Evolutionary conservation across 116 monocot species (phyloP).

Genomic region (Cymodocea nodosa): DNA sequence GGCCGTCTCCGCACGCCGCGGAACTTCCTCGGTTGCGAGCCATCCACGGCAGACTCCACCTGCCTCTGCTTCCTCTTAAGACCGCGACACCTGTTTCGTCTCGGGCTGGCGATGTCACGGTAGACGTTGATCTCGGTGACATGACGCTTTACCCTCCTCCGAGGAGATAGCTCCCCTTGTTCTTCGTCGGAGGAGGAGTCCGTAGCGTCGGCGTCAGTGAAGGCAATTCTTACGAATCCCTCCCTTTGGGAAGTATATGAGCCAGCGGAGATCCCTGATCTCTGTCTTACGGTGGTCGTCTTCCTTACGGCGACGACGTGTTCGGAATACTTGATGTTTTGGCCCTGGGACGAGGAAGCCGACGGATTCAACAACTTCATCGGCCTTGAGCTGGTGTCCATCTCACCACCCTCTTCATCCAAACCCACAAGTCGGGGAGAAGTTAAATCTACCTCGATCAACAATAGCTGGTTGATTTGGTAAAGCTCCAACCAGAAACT

Average conservation of each 20-base stretch:
- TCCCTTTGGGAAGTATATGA: background rate
- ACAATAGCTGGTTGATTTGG: too few species aligned
- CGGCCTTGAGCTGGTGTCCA: background rate
- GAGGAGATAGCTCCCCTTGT: background rate
- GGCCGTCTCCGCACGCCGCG: conserved; percentile 70
- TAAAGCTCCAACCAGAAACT: too few species aligned
- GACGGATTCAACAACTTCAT: background rate
- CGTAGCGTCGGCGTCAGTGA: conserved; percentile 54
- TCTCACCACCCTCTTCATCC: background rate
- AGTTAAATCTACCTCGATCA: too few species aligned
- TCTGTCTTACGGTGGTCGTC: background rate
- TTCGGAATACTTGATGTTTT: conserved; percentile 5
- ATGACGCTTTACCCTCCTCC: conserved; percentile 22
- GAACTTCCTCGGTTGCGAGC: conserved; percentile 21
- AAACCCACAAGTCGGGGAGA: background rate
- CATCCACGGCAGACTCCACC: background rate
- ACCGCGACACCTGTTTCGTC: background rate
- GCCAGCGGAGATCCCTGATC: background rate
- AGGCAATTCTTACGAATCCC: conserved; percentile 32
- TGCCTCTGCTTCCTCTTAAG: background rate
- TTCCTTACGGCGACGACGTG: conserved; percentile 1
- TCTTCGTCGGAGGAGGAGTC: conserved; percentile 42
- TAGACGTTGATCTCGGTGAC: conserved; percentile 34
- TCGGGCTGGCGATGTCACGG: background rate
- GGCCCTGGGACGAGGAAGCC: background rate